Base-by-base conservation (phyloP, 352 stramenopile genomes). In the Phytophthora palmivora region DNA sequence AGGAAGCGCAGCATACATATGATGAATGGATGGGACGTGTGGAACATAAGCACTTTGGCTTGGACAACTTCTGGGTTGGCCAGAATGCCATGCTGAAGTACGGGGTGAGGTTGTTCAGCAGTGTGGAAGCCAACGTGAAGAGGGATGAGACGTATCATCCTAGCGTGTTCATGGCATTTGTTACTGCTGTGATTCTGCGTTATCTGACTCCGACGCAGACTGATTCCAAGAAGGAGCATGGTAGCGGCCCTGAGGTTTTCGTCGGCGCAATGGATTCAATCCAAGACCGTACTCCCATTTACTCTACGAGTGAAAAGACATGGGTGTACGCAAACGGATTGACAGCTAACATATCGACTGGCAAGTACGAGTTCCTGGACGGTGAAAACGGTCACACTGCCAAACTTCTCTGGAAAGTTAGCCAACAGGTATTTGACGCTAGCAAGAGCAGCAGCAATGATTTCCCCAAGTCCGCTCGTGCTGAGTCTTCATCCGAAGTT, bases 41-140 rank as follows among this genome's bases (percentile, higher is more conserved):
- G 36, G 46, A 82, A 14, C 89, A 97, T 28, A n/a, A 28, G 6
- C 56, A 71, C 49, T 98, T 98, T 70, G 92, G 95, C 11, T 63
- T 98, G 16, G 89, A 91, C 45, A 96, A 88, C 32, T 98, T 98
- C 74, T 98, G 97, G 73, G 91, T 98, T 39, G 80, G 73, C 6
- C 93, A 98, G 77, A 98, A 97, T 72, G 87, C 88, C 3, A 66
- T 84, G 54, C 47, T 84, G 39, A 82, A 79, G 60, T 79, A 72
- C 21, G n/a, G 54, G 24, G 73, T 84, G 3, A 63, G 81, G 2
- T 52, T 90, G 1, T 67, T 88, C 16, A 66, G 44, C 42, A 69
- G 47, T 8, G 59, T 84, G 22, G 32, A 70, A 11, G 9, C 33
- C 33, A 66, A 57, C 16, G 54, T 63, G 2, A 37, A 45, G 0